A percentile compares a stretch with the other conserved stretches of the same genome.
These are phyloP conservation scores for Bryopsis sp. DNA, from an alignment of 139 green algal genomes.

Conservation along the genomic window DNA sequence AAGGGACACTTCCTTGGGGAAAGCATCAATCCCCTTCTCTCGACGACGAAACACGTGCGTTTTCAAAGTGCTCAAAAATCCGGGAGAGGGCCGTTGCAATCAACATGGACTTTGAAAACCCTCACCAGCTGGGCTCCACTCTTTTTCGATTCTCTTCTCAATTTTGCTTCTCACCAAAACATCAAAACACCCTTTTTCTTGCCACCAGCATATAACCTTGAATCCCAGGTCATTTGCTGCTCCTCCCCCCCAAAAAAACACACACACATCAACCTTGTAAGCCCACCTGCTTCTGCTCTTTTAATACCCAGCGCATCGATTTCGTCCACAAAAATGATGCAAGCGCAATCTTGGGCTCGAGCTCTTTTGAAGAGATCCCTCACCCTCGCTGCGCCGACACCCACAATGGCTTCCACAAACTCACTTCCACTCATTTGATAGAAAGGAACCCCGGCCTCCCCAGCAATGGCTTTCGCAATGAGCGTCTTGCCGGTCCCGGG, in stretches of 20 bases:
- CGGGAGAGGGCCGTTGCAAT: too few species aligned
- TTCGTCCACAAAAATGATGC: constrained; percentile 98
- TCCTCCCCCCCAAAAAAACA: too few species aligned
- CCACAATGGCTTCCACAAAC: constrained; percentile 97
- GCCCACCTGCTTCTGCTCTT: constrained; percentile 56
- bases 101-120: too few species aligned
- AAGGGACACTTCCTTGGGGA: too few species aligned
- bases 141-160: too few species aligned
- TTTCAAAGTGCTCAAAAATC: too few species aligned
- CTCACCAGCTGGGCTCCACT: too few species aligned
- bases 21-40: too few species aligned
- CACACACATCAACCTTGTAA: too few species aligned
- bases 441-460: constrained; percentile 80
- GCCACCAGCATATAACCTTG: background rate
- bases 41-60: too few species aligned
- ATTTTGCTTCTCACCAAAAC: too few species aligned
- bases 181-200: constrained; percentile 12
- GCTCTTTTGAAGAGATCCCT: constrained; percentile 94
- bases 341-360: constrained; percentile 64
- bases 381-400: constrained; percentile 88
- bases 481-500: constrained; percentile 85
- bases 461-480: constrained; percentile 88
- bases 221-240: too few species aligned
- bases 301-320: constrained; percentile 89
- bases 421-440: constrained; percentile 90